A percentile compares a stretch with the other conserved stretches of the same genome.
Evolutionary conservation across 129 eudicot species (phyloP).

Genomic region (Centaurea solstitialis): DNA sequence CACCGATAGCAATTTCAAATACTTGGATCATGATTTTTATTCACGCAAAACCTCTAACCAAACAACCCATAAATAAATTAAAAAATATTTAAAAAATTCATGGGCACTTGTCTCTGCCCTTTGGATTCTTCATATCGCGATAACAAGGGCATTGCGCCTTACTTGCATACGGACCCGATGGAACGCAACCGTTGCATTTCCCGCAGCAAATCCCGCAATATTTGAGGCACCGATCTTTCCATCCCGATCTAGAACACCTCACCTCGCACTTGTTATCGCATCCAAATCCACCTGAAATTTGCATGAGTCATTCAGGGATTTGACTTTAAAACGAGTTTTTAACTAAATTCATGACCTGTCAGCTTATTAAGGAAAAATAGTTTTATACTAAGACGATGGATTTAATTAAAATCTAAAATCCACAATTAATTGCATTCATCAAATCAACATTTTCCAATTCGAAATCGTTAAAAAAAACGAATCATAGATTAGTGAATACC

Average conservation of each 20-base stretch:
- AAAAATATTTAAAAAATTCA: not conserved
- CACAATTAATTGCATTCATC: not conserved
- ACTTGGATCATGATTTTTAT: not conserved
- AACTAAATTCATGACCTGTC: too few relatives aligned
- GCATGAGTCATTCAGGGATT: too few relatives aligned
- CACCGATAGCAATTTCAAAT: not conserved
- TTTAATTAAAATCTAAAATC: too few relatives aligned
- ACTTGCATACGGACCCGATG: conserved; percentile 29
- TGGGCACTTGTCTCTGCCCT: conserved; percentile 41
- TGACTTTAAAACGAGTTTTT: too few relatives aligned
- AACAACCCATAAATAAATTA: not conserved
- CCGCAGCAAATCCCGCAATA: conserved; percentile 30
- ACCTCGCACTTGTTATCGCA: conserved; percentile 19
- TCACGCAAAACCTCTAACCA: not conserved
- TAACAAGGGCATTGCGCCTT: conserved; percentile 37
- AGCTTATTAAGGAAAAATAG: too few relatives aligned
- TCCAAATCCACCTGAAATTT: not conserved
- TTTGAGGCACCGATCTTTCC: conserved; percentile 15
- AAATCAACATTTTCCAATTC: not conserved
- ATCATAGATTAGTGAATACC: conserved; percentile 1
- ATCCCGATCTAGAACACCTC: conserved; percentile 24
- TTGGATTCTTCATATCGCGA: conserved; percentile 34
- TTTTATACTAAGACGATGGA: too few relatives aligned
- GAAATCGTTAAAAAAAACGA: not conserved
- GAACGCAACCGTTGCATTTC: conserved; percentile 31